Evolutionary conservation across 2,329 filamentous ascomycete species (phyloP), one percentile per base, ranked within the genome.

Genomic region (Dryadomyces quercivorus): DNA sequence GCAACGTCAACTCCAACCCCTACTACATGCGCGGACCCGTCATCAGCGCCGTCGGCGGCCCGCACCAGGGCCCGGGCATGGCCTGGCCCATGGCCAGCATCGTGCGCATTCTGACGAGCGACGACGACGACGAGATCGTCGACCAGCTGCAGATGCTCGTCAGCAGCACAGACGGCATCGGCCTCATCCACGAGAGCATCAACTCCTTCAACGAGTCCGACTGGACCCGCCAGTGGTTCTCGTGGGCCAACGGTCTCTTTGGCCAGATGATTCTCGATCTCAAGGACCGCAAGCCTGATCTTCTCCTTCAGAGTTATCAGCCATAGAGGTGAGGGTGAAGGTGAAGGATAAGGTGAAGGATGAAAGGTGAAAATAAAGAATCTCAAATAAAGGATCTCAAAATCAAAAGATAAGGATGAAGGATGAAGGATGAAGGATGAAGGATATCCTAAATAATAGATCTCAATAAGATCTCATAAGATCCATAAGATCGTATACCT

Each of bases 21-120:
- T 77, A 91, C 36, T 94, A 73, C 56, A 75, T 77, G 69, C 70
- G 69, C 20, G 77, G 77, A 0, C 74, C 75, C 2, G 71, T 76
- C 16, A 66, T 80, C 58, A 76, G 72, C 58, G 72, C 72, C 31
- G 72, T 75, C 0, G 77, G 77, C 13, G 75, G 76, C 0, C 76
- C 76, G 22, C 76, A 80, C 60, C 66, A 72, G 9, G 74, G 76
- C 0, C 77, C 89, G 2, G 77, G 83, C 56, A 83, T 84, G 64
- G 88, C 87, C 16, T 95, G 90, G 90, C 89, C 90, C 1, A 94
- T 95, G 88, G 86, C 82, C 48, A 75, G 88, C 60, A 81, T 95
- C 50, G 81, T 91, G 56, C 82, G 87, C 65, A 84, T 87, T 38
- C 78, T 92, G 76, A 95, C 89, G 1, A 82, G 78, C 42, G 77